A percentile compares a stretch with the other conserved stretches of the same genome.
These are phyloP conservation scores for Oldenlandia corymbosa DNA, from an alignment of 257 asterid genomes.

Conservation along the genomic window DNA sequence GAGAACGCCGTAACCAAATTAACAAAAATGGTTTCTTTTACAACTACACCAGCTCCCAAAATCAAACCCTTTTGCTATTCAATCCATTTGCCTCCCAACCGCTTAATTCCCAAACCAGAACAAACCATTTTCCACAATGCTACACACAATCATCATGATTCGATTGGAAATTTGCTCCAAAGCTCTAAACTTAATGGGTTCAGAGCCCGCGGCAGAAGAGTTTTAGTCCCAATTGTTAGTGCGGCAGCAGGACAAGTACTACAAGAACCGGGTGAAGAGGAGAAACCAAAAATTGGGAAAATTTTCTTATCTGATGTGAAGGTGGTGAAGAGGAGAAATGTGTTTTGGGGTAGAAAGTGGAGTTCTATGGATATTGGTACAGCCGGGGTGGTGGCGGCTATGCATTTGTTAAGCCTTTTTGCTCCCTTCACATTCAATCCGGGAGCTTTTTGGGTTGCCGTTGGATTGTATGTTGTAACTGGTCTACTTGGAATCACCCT, in stretches of 20 bases:
- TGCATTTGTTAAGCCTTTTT: slow-evolving; percentile 54
- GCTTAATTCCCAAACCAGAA: slow-evolving; percentile 12
- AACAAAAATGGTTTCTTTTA: slow-evolving; percentile 42
- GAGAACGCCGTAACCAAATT: neutral
- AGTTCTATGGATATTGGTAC: slow-evolving; percentile 42
- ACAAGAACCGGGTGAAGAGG: slow-evolving; percentile 35
- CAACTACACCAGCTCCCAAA: slow-evolving; percentile 36
- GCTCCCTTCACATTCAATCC: slow-evolving; percentile 70
- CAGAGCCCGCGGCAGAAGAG: slow-evolving; percentile 23
- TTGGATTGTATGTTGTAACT: slow-evolving; percentile 53
- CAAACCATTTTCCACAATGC: slow-evolving; percentile 17
- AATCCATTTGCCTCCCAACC: slow-evolving; percentile 19
- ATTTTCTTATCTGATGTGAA: slow-evolving; percentile 64
- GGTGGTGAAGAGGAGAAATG: slow-evolving; percentile 45
- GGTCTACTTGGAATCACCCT: slow-evolving; percentile 81
- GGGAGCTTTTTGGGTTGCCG: slow-evolving; percentile 49
- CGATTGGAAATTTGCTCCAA: slow-evolving; percentile 9
- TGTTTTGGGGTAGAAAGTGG: slow-evolving; percentile 55
- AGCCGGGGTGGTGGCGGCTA: slow-evolving; percentile 40
- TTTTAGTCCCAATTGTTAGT: slow-evolving; percentile 18
- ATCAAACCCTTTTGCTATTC: slow-evolving; percentile 23
- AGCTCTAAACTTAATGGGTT: slow-evolving; percentile 15
- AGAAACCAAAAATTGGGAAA: slow-evolving; percentile 36
- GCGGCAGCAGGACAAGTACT: slow-evolving; percentile 35
- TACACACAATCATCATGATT: slow-evolving; percentile 13